Evolutionary conservation across 257 asterid genomes (phyloP), one percentile per base, ranked within the genome.

Genomic region (Voacanga thouarsii): DNA sequence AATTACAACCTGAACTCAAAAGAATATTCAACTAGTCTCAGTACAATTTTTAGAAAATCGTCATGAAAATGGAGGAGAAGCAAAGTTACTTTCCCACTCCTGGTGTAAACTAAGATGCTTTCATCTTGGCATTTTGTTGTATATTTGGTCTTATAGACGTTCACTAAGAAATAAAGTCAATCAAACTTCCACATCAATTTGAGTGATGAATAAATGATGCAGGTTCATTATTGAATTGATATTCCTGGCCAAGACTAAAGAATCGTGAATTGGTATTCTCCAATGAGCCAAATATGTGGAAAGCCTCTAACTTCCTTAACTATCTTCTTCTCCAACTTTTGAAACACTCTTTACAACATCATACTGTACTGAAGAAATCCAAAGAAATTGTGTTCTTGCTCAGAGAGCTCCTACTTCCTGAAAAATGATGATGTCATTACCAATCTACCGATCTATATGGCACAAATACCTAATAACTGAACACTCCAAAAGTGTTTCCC

Each of bases 1-100:
- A 89, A 93, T 87, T n/a, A 87, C 89, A 75, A 90, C 97, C 98
- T 93, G 90, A 80, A 81, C 67, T 77, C 82, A 78, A 28, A 53
- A 57, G 72, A 79, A 85, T 74, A 15, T 69, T 47, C 82, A 61
- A 75, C 71, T 53, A 77, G 67, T 80, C 47, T 60, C 12, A 56
- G 83, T 68, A 87, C 7, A 71, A 78, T 49, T 63, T 41, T 28
- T 69, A 57, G 61, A 73, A 43, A 79, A 55, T 39, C 14, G 28
- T 49, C 59, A 56, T 50, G 72, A 51, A 59, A 76, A 79, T 74
- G 75, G 60, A 61, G 80, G 33, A 33, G 65, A 21, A 50, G 15
- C 41, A 59, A 45, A 64, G 55, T 82, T 66, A 28, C 57, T 81
- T n/a, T 60, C 47, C 28, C 33, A 41, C 19, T 66, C 33, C 43